Evolutionary conservation across 352 stramenopile species (phyloP).

Genomic region (Globisporangium apiculatum): DNA sequence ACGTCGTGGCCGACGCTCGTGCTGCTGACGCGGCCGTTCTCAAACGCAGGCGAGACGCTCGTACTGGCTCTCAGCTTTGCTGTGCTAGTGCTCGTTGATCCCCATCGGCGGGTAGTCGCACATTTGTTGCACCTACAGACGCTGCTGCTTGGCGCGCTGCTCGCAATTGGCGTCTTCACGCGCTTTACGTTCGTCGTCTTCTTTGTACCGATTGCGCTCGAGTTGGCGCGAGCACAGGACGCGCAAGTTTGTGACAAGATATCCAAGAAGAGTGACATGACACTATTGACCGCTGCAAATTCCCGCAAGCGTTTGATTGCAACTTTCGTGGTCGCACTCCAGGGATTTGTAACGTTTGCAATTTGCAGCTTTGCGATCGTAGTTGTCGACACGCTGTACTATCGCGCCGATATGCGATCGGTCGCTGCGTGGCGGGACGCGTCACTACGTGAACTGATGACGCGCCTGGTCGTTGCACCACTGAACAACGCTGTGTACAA

Average conservation of each 20-base stretch:
- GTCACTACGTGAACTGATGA: constrained; percentile 4
- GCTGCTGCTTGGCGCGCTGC: constrained; percentile 47
- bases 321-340: constrained; percentile 20
- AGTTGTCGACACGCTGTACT: constrained; percentile 56
- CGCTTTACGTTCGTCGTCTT: constrained; percentile 81
- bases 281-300: too few species aligned
- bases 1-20: constrained; percentile 66
- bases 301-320: constrained; percentile 15
- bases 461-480: constrained; percentile 42
- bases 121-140: constrained; percentile 38
- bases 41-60: constrained; percentile 70
- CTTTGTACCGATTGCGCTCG: constrained; percentile 64
- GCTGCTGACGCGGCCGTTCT: constrained; percentile 70
- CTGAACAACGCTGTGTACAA: constrained; percentile 93
- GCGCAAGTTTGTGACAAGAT: constrained; percentile 11
- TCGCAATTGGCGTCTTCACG: constrained; percentile 69
- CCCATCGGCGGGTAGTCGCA: constrained; percentile 28
- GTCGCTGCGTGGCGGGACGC: too few species aligned
- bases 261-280: constrained; percentile 21
- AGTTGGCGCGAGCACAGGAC: constrained; percentile 57
- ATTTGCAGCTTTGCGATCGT: constrained; percentile 26
- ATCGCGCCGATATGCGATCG: constrained; percentile 16
- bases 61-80: constrained; percentile 51
- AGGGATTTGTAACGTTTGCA: constrained; percentile 44
- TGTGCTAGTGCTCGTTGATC: constrained; percentile 38